These are phyloP conservation scores for Onygenales sp. DNA, from an alignment of 2,329 filamentous ascomycete genomes.

Conservation along the genomic window DNA sequence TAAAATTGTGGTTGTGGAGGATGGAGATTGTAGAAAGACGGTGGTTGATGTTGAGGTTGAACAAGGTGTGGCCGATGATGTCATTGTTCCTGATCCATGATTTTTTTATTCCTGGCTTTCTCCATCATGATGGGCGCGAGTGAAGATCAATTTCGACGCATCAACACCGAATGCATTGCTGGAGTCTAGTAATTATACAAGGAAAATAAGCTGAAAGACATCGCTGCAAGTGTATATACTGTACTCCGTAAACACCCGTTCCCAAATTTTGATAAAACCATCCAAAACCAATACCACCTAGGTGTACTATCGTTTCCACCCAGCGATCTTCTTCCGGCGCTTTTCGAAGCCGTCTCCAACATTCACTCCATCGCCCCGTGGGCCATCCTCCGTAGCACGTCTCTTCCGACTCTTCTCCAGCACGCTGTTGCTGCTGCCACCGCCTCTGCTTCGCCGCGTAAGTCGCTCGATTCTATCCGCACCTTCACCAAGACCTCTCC, in stretches of 20 bases:
- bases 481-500: constrained; percentile 74
- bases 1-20: not conserved
- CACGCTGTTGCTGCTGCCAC: constrained; percentile 34
- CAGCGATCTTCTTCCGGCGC: constrained; percentile 35
- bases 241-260: not conserved
- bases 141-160: no score
- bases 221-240: not conserved
- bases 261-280: not conserved
- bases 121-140: no score
- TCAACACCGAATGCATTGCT: no score
- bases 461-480: constrained; percentile 77
- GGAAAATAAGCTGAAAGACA: no score
- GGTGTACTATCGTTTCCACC: constrained; percentile 23
- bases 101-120: no score
- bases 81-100: not conserved
- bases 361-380: constrained; percentile 51
- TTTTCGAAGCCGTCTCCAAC: constrained; percentile 55
- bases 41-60: not conserved
- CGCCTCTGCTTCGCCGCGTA: constrained; percentile 58
- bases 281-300: not conserved
- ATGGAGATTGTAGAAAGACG: not conserved
- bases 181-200: no score
- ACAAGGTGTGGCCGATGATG: not conserved
- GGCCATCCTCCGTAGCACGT: constrained; percentile 59
- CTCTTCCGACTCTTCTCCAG: constrained; percentile 83